Evolutionary conservation across 257 asterid genomes (phyloP).

Genomic region (Scutellaria baicalensis): DNA sequence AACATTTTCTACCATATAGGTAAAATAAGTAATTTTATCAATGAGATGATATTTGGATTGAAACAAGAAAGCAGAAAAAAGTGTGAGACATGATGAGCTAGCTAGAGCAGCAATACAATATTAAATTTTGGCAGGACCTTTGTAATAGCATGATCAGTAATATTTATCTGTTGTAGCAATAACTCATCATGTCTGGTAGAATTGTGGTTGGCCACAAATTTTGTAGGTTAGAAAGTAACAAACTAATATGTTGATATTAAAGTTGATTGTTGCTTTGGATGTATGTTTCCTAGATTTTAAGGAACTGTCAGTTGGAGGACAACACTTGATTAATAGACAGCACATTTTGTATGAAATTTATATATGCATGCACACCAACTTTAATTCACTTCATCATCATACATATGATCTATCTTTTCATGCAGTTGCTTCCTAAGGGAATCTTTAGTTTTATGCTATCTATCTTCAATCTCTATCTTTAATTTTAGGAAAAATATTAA

Average conservation of each 20-base stretch:
- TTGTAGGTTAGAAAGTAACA: slow-evolving; percentile 6
- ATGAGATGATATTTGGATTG: not conserved
- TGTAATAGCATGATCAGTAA: slow-evolving; percentile 3
- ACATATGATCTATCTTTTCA: no score
- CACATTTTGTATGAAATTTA: slow-evolving; percentile 3
- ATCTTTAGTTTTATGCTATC: no score
- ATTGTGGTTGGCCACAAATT: slow-evolving; percentile 5
- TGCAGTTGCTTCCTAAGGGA: no score
- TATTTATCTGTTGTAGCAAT: not conserved
- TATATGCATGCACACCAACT: not conserved
- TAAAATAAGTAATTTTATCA: no score
- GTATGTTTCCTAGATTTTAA: slow-evolving; percentile 20
- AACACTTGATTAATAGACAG: slow-evolving; percentile 8
- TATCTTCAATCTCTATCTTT: no score
- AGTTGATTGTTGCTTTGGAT: slow-evolving; percentile 51
- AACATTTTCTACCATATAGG: no score
- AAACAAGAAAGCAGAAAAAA: not conserved
- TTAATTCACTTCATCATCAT: no score
- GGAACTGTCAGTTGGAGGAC: slow-evolving; percentile 25
- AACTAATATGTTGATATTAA: slow-evolving; percentile 21
- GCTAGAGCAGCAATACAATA: not conserved
- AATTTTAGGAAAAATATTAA: no score
- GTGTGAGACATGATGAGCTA: slow-evolving; percentile 1
- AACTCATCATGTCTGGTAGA: not conserved
- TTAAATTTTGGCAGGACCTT: slow-evolving; percentile 4